These are phyloP conservation scores for Beauveria varroae DNA, from an alignment of 2,329 filamentous ascomycete genomes.

Conservation along the genomic window DNA sequence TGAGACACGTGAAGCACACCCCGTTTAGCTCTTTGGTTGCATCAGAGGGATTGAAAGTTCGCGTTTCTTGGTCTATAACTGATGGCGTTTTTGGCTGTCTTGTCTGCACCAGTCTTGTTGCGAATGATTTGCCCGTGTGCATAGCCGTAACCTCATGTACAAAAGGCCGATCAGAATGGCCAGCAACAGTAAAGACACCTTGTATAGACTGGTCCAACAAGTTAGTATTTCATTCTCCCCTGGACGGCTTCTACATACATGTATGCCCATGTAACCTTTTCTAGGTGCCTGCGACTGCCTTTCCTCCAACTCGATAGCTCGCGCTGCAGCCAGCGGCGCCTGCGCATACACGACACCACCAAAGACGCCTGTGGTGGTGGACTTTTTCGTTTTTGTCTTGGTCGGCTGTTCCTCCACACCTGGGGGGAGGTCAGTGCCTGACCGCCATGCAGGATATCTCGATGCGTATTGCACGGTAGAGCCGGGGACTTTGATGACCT, in stretches of 20 bases:
- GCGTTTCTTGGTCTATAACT: slow-evolving; percentile 18
- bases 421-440: background rate
- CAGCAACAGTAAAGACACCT: slow-evolving; percentile 45
- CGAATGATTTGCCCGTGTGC: slow-evolving; percentile 39
- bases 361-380: slow-evolving; percentile 21
- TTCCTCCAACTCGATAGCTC: slow-evolving; percentile 26
- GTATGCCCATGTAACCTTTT: slow-evolving; percentile 25
- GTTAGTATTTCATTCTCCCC: background rate
- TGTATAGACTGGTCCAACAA: slow-evolving; percentile 39
- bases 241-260: slow-evolving; percentile 24
- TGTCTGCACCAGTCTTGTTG: slow-evolving; percentile 41
- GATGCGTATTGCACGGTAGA: background rate
- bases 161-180: slow-evolving; percentile 41
- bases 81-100: slow-evolving; percentile 38
- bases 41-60: slow-evolving; percentile 33
- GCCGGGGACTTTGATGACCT: background rate
- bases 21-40: slow-evolving; percentile 30
- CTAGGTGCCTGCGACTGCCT: slow-evolving; percentile 4
- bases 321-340: slow-evolving; percentile 28
- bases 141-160: slow-evolving; percentile 42
- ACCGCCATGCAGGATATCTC: background rate
- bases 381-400: background rate
- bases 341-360: slow-evolving; percentile 32
- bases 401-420: slow-evolving; percentile 3
- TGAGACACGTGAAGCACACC: slow-evolving; percentile 43